Conservation (phyloP, 2,329 filamentous ascomycete species). For the Hypomyces rosellus region DNA sequence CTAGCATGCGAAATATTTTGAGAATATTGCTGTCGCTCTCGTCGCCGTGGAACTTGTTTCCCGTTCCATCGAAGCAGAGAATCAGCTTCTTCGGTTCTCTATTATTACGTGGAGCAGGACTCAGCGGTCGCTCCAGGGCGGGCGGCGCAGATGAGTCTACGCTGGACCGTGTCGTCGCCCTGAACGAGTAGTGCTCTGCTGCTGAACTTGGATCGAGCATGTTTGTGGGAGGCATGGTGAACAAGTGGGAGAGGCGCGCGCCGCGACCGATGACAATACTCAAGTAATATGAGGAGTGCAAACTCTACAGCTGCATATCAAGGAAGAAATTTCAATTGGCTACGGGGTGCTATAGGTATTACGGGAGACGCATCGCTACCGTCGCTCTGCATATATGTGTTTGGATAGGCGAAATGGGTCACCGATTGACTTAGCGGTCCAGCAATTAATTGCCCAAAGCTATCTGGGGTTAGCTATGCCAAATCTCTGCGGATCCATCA, state of each 20-base stretch:
- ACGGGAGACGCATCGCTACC: not conserved
- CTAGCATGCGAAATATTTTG: slow-evolving; percentile 65
- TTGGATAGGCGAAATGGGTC: not conserved
- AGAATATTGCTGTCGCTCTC: slow-evolving; percentile 60
- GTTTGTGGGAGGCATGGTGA: slow-evolving; percentile 4
- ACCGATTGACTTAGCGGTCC: not conserved
- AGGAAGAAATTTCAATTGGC: not conserved
- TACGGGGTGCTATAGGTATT: slow-evolving; percentile 1
- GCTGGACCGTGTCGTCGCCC: slow-evolving; percentile 3
- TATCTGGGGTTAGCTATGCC: not conserved
- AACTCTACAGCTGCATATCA: not conserved
- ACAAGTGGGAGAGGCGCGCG: not conserved
- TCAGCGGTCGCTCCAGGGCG: slow-evolving; percentile 10
- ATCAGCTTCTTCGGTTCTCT: slow-evolving; percentile 42
- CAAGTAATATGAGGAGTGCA: not conserved
- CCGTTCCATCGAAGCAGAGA: slow-evolving; percentile 58
- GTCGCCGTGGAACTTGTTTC: slow-evolving; percentile 57
- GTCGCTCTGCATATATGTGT: not conserved
- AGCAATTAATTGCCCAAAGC: not conserved
- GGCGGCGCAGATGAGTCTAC: slow-evolving; percentile 4
- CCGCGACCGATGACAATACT: no score
- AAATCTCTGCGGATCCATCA: not conserved
- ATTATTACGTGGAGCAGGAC: slow-evolving; percentile 8
- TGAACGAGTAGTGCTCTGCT: not conserved
- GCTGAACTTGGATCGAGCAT: slow-evolving; percentile 14